These are phyloP conservation scores for Eragrostis curvula DNA, from an alignment of 176 grass and related monocot species.

Conservation along the genomic window DNA sequence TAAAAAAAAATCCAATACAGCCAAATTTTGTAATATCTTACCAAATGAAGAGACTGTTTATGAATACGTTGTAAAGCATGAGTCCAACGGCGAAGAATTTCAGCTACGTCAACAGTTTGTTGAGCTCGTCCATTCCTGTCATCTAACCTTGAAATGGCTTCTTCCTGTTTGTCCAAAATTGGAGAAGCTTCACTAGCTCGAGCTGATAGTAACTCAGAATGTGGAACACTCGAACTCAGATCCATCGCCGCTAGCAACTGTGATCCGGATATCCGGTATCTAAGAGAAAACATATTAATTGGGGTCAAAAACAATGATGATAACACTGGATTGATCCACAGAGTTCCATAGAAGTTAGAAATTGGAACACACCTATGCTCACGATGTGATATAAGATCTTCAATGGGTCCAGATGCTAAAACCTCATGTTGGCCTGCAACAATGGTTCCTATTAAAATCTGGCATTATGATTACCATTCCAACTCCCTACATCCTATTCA, in stretches of 20 bases:
- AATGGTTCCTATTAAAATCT: constrained; percentile 25
- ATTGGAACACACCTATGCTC: constrained; percentile 81
- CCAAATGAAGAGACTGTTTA: constrained; percentile 98
- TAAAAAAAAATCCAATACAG: not conserved
- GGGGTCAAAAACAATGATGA: constrained; percentile 14
- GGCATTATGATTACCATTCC: constrained; percentile 4
- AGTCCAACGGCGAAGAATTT: constrained; percentile 98
- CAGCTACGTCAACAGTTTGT: constrained; percentile 89
- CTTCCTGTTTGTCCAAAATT: constrained; percentile 53
- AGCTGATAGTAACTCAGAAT: constrained; percentile 73
- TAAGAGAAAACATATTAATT: constrained; percentile 53
- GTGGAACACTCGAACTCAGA: constrained; percentile 70
- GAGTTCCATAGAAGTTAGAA: constrained; percentile 18
- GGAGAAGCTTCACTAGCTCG: constrained; percentile 62
- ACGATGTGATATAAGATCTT: constrained; percentile 98
- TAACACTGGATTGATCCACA: not conserved
- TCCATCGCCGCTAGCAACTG: constrained; percentile 92
- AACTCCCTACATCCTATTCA: not conserved
- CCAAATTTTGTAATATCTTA: constrained; percentile 48
- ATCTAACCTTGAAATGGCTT: constrained; percentile 70
- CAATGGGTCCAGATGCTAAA: constrained; percentile 97
- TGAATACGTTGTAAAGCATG: constrained; percentile 99
- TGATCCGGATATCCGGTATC: constrained; percentile 97
- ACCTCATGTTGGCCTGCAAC: constrained; percentile 94
- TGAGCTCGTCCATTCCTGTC: constrained; percentile 73